Evolutionary conservation across 1,284 basidiomycete species (phyloP), one percentile per base, ranked within the genome.

Genomic region (Lentinula novae-zelandiae): DNA sequence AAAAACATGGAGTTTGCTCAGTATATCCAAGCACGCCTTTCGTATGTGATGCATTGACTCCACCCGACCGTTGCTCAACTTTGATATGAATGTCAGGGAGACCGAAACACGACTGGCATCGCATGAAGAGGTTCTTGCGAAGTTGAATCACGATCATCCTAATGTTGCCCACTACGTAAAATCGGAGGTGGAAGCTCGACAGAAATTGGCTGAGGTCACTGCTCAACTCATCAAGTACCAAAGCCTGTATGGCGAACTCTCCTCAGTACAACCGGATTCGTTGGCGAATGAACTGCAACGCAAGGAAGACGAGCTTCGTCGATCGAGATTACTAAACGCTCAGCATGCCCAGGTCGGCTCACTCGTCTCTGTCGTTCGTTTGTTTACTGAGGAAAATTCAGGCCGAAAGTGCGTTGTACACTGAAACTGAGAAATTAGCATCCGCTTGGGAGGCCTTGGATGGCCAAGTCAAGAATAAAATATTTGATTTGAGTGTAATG

Each of bases 391-490:
- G 57, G 22, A 54, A 46, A 54, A 66, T 67, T n/a, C 68, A 93
- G 84, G 82, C 89, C 5, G 89, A 93, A 64, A 80, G 85, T n/a
- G 83, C 90, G 31, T 73, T 96, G 22, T 96, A 92, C 68, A 79
- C 86, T 44, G 96, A 98, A 74, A 77, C 98, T 5, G 95, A 97
- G 64, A 87, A 88, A 66, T 72, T 98, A 33, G 94, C 93, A 13
- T 82, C 85, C 53, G 89, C 94, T 0, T 98, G 94, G 91, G 93
- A 95, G 68, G 76, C 82, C n/a, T 77, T 96, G 34, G 93, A 96
- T 66, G 82, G 84, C 57, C 91, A 94, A 65, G 83, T 95, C 50
- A 87, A 90, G 66, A 88, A 81, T 72, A 96, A 96, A 73, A 85
- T 95, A 1, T 92, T 92, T 65, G 91, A 96, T 60, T 77, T 98